Evolutionary conservation across 202 grass and related monocot genomes (phyloP).

Genomic region (Schoenoplectus tabernaemontani): DNA sequence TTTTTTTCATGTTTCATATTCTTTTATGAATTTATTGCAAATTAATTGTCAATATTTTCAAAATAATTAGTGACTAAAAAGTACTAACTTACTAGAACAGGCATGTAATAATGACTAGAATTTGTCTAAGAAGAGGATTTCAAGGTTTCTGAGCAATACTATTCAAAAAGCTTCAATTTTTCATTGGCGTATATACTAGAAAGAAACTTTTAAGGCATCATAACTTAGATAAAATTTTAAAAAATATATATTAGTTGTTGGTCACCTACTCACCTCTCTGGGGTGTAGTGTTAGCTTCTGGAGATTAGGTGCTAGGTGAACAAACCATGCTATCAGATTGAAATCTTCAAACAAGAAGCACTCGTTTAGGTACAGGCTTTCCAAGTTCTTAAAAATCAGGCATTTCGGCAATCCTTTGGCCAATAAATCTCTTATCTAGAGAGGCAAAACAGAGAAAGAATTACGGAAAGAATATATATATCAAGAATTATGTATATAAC

Average conservation of each 20-base stretch:
- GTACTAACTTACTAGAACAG: too few relatives aligned
- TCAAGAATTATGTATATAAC: not conserved
- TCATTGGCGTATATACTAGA: too few relatives aligned
- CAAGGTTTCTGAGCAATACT: too few relatives aligned
- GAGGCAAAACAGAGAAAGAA: not conserved
- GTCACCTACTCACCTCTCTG: not conserved
- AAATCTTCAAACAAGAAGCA: not conserved
- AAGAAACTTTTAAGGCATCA: too few relatives aligned
- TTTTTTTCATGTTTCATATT: too few relatives aligned
- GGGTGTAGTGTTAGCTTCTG: not conserved
- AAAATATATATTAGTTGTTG: not conserved
- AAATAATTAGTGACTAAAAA: too few relatives aligned
- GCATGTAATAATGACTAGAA: too few relatives aligned
- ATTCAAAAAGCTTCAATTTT: too few relatives aligned
- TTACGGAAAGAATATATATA: not conserved
- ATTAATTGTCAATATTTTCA: too few relatives aligned
- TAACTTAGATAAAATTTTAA: not conserved
- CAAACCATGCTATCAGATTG: not conserved
- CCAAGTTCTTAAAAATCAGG: not conserved
- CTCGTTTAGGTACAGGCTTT: not conserved
- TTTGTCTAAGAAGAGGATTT: too few relatives aligned
- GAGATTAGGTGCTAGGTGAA: not conserved
- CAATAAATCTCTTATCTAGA: not conserved
- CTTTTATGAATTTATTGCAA: too few relatives aligned
- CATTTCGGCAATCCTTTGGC: not conserved